Evolutionary conservation across 176 grass and related monocot species (phyloP).

Genomic region (Juncus inflexus): DNA sequence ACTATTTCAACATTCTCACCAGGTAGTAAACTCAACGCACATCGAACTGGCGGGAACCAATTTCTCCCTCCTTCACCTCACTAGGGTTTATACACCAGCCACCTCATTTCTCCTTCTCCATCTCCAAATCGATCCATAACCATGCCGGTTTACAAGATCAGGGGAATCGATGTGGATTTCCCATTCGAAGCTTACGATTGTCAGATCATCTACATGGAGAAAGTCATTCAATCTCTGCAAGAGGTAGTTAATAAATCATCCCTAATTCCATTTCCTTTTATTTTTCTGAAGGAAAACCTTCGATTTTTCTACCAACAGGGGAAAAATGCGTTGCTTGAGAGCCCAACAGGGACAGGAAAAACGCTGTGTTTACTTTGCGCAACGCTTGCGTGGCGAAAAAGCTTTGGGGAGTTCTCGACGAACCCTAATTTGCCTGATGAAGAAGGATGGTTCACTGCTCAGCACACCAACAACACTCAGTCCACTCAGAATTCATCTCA

Average conservation of each 20-base stretch:
- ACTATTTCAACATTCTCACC: no score
- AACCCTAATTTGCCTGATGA: slow-evolving; percentile 29
- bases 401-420: slow-evolving; percentile 61
- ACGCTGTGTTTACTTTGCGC: slow-evolving; percentile 85
- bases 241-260: slow-evolving; percentile 36
- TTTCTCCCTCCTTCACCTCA: slow-evolving; percentile 9
- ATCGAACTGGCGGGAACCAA: not conserved
- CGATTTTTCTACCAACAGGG: slow-evolving; percentile 36
- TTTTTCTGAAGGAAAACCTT: slow-evolving; percentile 14
- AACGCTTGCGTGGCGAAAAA: slow-evolving; percentile 77
- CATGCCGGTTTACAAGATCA: slow-evolving; percentile 86
- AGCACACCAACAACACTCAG: slow-evolving; percentile 22
- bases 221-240: slow-evolving; percentile 79
- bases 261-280: not conserved
- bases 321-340: slow-evolving; percentile 87
- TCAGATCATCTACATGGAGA: slow-evolving; percentile 89
- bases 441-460: slow-evolving; percentile 37
- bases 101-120: not conserved
- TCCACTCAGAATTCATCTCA: slow-evolving; percentile 47
- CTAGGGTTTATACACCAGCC: slow-evolving; percentile 21
- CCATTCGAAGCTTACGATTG: slow-evolving; percentile 85
- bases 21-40: no score
- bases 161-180: slow-evolving; percentile 81
- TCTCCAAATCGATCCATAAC: slow-evolving; percentile 14
- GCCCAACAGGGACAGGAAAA: slow-evolving; percentile 91